phyloP scores from a whole-genome alignment of 805 yeast species.

The Wickerhamomyces subpelliculosus region DNA sequence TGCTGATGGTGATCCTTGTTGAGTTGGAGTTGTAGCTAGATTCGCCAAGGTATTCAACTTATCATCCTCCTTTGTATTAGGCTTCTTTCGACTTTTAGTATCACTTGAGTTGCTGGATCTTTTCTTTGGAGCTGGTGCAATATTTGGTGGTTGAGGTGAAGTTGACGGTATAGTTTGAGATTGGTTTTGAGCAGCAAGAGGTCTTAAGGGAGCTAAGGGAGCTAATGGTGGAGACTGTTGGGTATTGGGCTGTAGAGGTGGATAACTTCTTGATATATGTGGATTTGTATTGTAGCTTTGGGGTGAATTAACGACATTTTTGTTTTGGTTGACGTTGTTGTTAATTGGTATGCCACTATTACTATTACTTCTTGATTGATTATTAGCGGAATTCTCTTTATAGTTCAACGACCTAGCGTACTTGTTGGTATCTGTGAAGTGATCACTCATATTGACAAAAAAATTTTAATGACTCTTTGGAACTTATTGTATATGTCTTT shows the following conservation, averaged over 20 bases:
- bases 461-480: background rate
- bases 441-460: constrained; percentile 17
- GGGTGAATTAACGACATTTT: background rate
- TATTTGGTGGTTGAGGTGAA: background rate
- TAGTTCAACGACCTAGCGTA: constrained; percentile 18
- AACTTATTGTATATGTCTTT: background rate
- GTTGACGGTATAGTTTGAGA: background rate
- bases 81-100: constrained; percentile 5
- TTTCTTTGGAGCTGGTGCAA: constrained; percentile 3
- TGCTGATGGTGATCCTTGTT: background rate
- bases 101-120: constrained; percentile 4
- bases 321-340: background rate
- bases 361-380: background rate
- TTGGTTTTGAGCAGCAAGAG: background rate
- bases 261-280: background rate
- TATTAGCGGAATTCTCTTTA: too few species aligned
- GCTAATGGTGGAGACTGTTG: background rate
- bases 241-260: background rate
- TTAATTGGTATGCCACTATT: background rate
- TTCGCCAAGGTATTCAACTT: constrained; percentile 11
- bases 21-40: constrained; percentile 8
- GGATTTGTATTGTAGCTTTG: background rate
- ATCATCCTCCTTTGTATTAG: constrained; percentile 4
- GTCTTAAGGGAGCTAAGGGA: background rate
- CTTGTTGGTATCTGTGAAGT: constrained; percentile 23